These are phyloP conservation scores for Diaporthe vexans DNA, from an alignment of 2,329 filamentous ascomycete species.

Conservation along the genomic window DNA sequence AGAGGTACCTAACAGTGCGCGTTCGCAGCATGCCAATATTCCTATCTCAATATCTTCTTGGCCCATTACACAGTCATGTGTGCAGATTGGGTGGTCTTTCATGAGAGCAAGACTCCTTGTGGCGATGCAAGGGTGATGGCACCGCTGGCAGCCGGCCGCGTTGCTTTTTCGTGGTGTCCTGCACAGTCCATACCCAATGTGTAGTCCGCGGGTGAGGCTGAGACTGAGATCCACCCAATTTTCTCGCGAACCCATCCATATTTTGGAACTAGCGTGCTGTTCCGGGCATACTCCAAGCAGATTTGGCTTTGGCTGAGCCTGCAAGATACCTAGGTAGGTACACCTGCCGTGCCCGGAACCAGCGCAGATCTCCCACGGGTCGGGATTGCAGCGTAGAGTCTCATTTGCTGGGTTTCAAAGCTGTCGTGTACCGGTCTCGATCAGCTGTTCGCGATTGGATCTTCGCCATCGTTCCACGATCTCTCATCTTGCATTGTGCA, in stretches of 20 bases:
- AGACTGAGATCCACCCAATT: not conserved
- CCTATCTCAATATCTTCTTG: not conserved
- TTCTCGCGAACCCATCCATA: slow-evolving; percentile 1
- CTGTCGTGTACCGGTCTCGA: not conserved
- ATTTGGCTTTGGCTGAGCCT: not conserved
- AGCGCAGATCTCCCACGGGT: slow-evolving; percentile 2
- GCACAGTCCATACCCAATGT: slow-evolving; percentile 2
- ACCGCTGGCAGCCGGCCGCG: slow-evolving; percentile 2
- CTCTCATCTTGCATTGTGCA: slow-evolving; percentile 15
- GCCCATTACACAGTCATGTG: not conserved
- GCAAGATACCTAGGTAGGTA: not conserved
- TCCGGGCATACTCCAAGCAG: not conserved
- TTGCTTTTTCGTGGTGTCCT: slow-evolving; percentile 8
- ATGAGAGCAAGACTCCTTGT: slow-evolving; percentile 6
- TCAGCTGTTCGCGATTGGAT: not conserved
- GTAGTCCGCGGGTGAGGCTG: slow-evolving; percentile 15
- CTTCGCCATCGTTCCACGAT: not conserved
- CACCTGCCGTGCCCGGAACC: not conserved
- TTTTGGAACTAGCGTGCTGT: slow-evolving; percentile 6
- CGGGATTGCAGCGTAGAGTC: slow-evolving; percentile 1
- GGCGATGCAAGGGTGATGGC: slow-evolving; percentile 17
- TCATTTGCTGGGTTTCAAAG: slow-evolving; percentile 3
- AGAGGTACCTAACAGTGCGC: not conserved
- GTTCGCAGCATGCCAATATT: not conserved
- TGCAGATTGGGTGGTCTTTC: not conserved